Percentiles rank a stretch among this genome's conserved stretches.
phyloP scores from a whole-genome alignment of 2,329 filamentous ascomycete species.

The Xylaria sp. region DNA sequence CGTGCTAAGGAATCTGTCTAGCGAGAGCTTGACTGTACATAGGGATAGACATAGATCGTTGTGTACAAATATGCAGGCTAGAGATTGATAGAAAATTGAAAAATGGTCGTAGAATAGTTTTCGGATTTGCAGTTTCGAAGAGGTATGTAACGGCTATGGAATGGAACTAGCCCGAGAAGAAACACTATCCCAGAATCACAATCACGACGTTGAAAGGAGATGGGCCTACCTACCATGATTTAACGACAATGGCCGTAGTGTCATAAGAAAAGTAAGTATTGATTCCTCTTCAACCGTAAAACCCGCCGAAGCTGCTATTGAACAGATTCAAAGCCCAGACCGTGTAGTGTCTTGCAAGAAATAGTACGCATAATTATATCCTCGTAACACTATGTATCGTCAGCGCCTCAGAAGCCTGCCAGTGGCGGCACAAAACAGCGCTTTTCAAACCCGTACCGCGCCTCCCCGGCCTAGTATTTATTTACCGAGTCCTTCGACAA shows the following conservation, averaged over 20 bases:
- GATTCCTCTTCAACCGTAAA: neutral
- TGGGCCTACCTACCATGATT: neutral
- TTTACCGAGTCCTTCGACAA: conserved; percentile 26
- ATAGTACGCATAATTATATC: conserved; percentile 21
- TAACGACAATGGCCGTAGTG: neutral
- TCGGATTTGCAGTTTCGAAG: neutral
- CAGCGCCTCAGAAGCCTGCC: conserved; percentile 17
- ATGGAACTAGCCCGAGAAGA: neutral
- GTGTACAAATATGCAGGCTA: neutral
- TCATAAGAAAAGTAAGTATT: neutral
- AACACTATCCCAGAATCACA: neutral
- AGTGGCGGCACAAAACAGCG: conserved; percentile 14
- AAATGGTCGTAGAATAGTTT: neutral
- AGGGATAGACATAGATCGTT: neutral
- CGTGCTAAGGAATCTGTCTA: neutral
- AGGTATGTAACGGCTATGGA: neutral
- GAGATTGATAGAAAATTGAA: neutral
- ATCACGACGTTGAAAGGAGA: neutral
- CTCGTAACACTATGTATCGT: conserved; percentile 31
- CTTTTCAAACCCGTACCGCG: conserved; percentile 21
- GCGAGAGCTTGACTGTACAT: neutral
- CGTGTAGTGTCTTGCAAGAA: conserved; percentile 5
- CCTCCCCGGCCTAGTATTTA: conserved; percentile 15
- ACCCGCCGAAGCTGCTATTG: neutral
- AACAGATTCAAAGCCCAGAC: too few relatives aligned